A percentile compares a stretch with the other conserved stretches of the same genome.
Evolutionary conservation across 2,329 filamentous ascomycete genomes (phyloP).

Genomic region (Sclerotinia minor): DNA sequence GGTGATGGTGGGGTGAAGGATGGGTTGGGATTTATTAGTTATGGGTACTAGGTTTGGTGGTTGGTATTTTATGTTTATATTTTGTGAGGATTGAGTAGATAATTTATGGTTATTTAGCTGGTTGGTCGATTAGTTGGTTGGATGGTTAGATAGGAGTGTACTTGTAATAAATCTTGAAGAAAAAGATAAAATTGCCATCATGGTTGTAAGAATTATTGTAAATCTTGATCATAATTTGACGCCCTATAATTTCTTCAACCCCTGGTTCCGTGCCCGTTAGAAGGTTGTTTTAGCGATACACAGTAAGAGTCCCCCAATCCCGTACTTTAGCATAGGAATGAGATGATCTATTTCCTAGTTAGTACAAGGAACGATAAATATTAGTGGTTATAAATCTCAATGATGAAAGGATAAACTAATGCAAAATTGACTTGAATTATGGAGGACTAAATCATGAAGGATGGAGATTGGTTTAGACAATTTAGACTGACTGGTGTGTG

Average conservation of each 20-base stretch:
- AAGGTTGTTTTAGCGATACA: not conserved
- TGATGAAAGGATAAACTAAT: not conserved
- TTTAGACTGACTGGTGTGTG: conserved; percentile 2
- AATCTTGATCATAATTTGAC: no score
- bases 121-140: not conserved
- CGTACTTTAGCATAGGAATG: no score
- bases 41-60: no score
- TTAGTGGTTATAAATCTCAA: not conserved
- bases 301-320: not conserved
- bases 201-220: not conserved
- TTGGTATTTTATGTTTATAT: not conserved
- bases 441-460: not conserved
- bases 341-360: not conserved
- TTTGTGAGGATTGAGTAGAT: not conserved
- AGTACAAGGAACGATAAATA: not conserved
- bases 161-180: not conserved
- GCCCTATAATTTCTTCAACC: not conserved
- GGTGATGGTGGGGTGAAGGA: not conserved
- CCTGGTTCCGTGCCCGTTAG: not conserved
- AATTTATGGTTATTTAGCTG: not conserved
- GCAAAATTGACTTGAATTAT: not conserved
- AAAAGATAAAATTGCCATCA: not conserved
- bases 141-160: not conserved
- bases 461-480: not conserved
- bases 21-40: not conserved